Evolutionary conservation across 2,329 filamentous ascomycete genomes (phyloP).

Genomic region (Aspergillus fijiensis): DNA sequence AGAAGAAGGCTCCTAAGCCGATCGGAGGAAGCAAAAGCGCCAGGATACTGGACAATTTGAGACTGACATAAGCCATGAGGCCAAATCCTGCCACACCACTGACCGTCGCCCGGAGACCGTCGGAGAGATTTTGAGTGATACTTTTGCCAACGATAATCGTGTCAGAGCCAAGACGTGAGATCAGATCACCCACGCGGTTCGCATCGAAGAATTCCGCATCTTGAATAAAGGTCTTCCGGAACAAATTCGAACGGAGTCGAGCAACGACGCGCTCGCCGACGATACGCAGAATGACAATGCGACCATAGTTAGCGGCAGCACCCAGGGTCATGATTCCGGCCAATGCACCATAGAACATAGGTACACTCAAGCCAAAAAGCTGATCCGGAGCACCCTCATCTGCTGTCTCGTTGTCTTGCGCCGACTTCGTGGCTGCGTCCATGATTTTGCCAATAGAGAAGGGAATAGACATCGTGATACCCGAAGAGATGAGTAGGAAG

Average conservation of each 20-base stretch:
- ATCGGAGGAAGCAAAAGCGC: constrained; percentile 87
- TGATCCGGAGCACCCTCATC: constrained; percentile 57
- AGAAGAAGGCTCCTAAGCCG: constrained; percentile 85
- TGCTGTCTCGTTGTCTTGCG: constrained; percentile 33
- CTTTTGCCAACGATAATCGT: constrained; percentile 98
- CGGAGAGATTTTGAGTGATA: constrained; percentile 95
- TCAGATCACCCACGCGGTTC: constrained; percentile 92
- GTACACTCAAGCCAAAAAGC: constrained; percentile 79
- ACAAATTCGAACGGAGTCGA: constrained; percentile 82
- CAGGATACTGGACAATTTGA: constrained; percentile 84
- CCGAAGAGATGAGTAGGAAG: constrained; percentile 83
- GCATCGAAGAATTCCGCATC: constrained; percentile 99
- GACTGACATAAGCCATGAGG: constrained; percentile 94
- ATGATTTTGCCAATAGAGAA: constrained; percentile 96
- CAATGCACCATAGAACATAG: constrained; percentile 84
- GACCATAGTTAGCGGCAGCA: constrained; percentile 86
- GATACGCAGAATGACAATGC: constrained; percentile 88
- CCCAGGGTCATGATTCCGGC: constrained; percentile 75
- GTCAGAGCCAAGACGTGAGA: constrained; percentile 91
- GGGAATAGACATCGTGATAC: constrained; percentile 92
- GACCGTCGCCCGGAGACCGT: constrained; percentile 87
- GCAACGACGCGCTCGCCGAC: constrained; percentile 94
- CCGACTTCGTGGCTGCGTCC: constrained; percentile 78
- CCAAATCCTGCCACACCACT: constrained; percentile 85
- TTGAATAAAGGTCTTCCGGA: constrained; percentile 89